These are phyloP conservation scores for Globisporangium iwayamae DNA, from an alignment of 352 stramenopile genomes.

Conservation along the genomic window DNA sequence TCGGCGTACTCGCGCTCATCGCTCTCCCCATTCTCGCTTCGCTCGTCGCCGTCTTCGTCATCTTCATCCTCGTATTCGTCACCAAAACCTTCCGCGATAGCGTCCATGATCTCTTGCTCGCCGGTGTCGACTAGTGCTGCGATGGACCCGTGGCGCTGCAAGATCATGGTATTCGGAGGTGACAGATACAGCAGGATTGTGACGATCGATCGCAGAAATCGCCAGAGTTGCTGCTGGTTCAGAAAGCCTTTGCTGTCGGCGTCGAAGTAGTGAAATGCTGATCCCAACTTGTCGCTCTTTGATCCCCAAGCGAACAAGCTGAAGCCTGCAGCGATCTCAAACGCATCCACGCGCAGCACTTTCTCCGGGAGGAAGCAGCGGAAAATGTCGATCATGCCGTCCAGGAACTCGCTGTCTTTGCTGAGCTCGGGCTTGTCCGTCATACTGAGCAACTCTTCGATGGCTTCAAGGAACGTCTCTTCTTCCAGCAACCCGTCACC, in stretches of 20 bases:
- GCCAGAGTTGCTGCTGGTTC: conserved; percentile 79
- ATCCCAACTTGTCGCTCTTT: conserved; percentile 85
- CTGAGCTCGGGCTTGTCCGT: conserved; percentile 67
- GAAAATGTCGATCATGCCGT: conserved; percentile 77
- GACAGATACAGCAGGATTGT: conserved; percentile 74
- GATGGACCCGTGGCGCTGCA: conserved; percentile 60
- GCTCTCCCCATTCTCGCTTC: conserved; percentile 14
- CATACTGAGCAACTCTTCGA: conserved; percentile 80
- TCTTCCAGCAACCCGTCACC: conserved; percentile 78
- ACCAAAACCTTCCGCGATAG: conserved; percentile 56
- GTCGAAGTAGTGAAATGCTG: conserved; percentile 85
- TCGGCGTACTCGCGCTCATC: conserved; percentile 31
- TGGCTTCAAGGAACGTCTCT: conserved; percentile 75
- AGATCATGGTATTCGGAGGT: conserved; percentile 48
- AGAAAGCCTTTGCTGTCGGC: conserved; percentile 75
- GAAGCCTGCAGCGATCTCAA: conserved; percentile 80
- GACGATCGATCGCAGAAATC: conserved; percentile 78
- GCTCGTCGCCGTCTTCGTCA: conserved; percentile 27
- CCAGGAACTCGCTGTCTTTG: conserved; percentile 73
- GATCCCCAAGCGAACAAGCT: conserved; percentile 79
- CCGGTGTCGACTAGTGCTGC: conserved; percentile 74
- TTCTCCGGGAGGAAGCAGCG: conserved; percentile 67
- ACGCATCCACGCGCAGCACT: conserved; percentile 64
- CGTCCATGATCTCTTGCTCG: conserved; percentile 75
- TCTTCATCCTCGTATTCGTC: conserved; percentile 34